Percentiles rank a stretch among this genome's conserved stretches.
Conservation (phyloP, 257 asterid genomes). For the Jacaranda copaia region DNA sequence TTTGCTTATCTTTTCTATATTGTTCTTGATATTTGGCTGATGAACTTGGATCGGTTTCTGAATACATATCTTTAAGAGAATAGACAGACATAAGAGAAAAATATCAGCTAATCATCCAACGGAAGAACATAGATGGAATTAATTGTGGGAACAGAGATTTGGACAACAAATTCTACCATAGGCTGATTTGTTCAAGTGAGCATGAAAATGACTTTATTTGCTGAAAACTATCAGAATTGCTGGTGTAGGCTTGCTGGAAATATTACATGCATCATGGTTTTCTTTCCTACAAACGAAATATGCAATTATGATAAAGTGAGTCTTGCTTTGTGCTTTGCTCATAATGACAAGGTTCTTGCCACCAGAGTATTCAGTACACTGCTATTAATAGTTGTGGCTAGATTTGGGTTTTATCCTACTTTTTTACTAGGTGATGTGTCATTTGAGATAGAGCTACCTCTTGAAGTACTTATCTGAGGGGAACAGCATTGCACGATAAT, state of each 20-base stretch:
- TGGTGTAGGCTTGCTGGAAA: constrained; percentile 7
- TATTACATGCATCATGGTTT: constrained; percentile 1
- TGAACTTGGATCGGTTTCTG: constrained; percentile 22
- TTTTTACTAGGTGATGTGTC: not conserved
- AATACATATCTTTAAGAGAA: constrained; percentile 9
- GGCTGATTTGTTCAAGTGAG: constrained; percentile 9
- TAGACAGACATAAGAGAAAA: not conserved
- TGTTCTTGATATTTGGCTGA: constrained; percentile 12
- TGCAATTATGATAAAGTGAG: not conserved
- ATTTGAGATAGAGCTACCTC: not conserved
- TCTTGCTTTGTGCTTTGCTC: constrained; percentile 2
- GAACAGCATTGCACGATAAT: not conserved
- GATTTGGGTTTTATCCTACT: not conserved
- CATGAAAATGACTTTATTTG: not conserved
- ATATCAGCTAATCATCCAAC: constrained; percentile 7
- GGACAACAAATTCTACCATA: constrained; percentile 10
- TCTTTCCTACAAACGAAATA: not conserved
- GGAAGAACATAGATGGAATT: not conserved
- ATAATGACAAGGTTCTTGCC: not conserved
- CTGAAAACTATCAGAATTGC: constrained; percentile 2
- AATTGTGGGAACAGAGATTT: constrained; percentile 14
- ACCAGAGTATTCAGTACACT: not conserved
- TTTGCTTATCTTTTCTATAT: not conserved
- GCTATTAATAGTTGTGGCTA: not conserved
- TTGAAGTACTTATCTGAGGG: constrained; percentile 7